Base-by-base conservation (phyloP, 2,329 filamentous ascomycete genomes). In the Canariomyces notabilis region DNA sequence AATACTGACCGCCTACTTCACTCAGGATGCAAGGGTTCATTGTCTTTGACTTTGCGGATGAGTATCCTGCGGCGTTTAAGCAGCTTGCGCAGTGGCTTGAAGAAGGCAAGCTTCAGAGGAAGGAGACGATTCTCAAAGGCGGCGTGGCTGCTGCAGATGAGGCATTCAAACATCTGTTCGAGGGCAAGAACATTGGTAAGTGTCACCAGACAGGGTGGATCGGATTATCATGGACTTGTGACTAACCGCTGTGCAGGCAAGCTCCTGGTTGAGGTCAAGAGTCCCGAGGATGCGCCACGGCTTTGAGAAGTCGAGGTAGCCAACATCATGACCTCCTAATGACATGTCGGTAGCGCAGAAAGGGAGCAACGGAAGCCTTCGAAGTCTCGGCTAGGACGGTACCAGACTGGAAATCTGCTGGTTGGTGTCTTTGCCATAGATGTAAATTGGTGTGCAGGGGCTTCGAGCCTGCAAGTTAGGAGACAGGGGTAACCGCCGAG, bases 111-210 rank as follows among this genome's bases (percentile, higher is more conserved):
- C 64, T 90, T 52, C 80, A 86, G 74, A 69, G 80, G 47, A 82
- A 82, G 61, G 83, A 89, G 65, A 83, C 82, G 2, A 76, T 90
- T 47, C 65, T 89, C 50, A 76, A 76, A 56, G 85, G 85, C n/a
- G 85, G 85, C 0, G 65, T 89, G 11, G 67, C 70, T 48, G 73
- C 72, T 29, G 83, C 84, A 2, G 82, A 86, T 46, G 66, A 78
- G 53, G 82, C 76, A 0, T 69, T 89, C 43, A 64, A 79, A 11
- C 74, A 79, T 49, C 64, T 90, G 46, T 89, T 82, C 61, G 71
- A 77, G 39, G 86, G 86, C 33, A 68, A 72, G 14, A 90, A 90
- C 62, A 87, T 76, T 8, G 85, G 85, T 67, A 44, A 49, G 58
- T 47, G 12, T 9, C 15, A 11, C 9, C n/a, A 39, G 9, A 15